Evolutionary conservation across 495 filamentous ascomycete genomes (phyloP), one percentile per base, ranked within the genome.

Genomic region (Amphirosellinia nigrospora): DNA sequence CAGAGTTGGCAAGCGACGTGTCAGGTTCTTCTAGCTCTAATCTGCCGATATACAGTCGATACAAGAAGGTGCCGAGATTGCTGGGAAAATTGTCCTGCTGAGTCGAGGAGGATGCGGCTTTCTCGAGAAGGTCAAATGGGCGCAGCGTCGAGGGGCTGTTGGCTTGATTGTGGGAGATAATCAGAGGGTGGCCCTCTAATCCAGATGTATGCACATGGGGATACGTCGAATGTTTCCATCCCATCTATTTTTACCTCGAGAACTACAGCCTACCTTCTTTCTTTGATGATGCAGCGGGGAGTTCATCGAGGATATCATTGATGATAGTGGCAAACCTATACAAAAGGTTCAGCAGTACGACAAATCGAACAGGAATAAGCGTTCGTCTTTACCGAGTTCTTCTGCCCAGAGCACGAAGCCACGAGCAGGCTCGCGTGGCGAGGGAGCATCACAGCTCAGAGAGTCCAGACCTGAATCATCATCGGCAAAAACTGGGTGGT

Each of bases 101-200:
- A 95, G 92, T 73, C 89, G 96, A 45, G 96, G 96, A 36, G 96
- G 96, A 19, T 99, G 96, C 80, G 96, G 96, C 16, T 99, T 99
- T 78, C 81, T 98, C 46, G 95, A 98, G 74, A 99, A 99, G 79
- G 93, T 94, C 66, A 94, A 94, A 77, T 99, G 96, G 96, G 92
- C 91, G 5, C 96, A 99, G 79, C 86, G 94, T 55, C 87, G 96
- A 72, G 96, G 96, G 10, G 96, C 90, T 11, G 85, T 93, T 61
- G 95, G 93, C 28, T 80, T 99, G 69, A 96, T 99, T 74, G 94
- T 99, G 8, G 96, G 96, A 23, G 96, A 99, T 77, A 91, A 98
- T 79, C 91, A 92, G 56, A 89, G 91, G 93, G 94, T 43, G 95
- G 93, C 13, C 82, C 86, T n/a, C 78, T 99, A 69, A 90, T 99